Evolutionary conservation across 106 monocot genomes (phyloP).

Genomic region (Dioscorea dumetorum): DNA sequence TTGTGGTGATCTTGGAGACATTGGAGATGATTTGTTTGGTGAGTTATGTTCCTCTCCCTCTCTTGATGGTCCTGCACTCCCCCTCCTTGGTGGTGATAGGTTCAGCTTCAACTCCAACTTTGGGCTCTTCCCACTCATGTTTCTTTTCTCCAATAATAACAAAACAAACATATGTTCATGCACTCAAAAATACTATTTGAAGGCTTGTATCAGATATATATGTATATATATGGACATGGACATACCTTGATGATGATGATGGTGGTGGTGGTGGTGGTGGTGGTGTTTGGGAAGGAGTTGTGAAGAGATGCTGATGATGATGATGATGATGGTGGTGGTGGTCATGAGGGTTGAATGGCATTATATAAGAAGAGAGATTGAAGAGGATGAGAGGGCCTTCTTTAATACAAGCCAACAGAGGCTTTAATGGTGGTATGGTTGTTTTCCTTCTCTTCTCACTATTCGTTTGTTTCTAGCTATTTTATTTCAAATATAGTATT

Average conservation of each 20-base stretch:
- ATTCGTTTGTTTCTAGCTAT: background rate
- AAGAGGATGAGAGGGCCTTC: background rate
- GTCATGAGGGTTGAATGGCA: background rate
- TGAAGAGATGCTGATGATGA: background rate
- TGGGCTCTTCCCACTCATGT: conserved; percentile 5
- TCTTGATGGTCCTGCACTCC: background rate
- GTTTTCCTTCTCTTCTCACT: background rate
- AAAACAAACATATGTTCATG: too few relatives aligned
- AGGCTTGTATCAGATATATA: background rate
- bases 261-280: too few relatives aligned
- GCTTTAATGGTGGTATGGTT: background rate
- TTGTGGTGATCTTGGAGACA: conserved; percentile 9
- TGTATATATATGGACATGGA: background rate
- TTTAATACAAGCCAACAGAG: conserved; percentile 6
- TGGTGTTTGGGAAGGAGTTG: background rate
- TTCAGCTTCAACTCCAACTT: conserved; percentile 10
- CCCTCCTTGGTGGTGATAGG: background rate
- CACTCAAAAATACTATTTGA: background rate
- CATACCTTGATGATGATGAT: background rate
- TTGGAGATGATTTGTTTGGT: background rate
- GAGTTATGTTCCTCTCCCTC: background rate
- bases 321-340: background rate
- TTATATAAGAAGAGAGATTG: conserved; percentile 7
- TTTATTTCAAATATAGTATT: too few relatives aligned
- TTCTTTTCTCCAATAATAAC: too few relatives aligned